A percentile compares a stretch with the other conserved stretches of the same genome.
Conservation (phyloP, 768 basidiomycete species). For the Mycena olivaceomarginata region DNA sequence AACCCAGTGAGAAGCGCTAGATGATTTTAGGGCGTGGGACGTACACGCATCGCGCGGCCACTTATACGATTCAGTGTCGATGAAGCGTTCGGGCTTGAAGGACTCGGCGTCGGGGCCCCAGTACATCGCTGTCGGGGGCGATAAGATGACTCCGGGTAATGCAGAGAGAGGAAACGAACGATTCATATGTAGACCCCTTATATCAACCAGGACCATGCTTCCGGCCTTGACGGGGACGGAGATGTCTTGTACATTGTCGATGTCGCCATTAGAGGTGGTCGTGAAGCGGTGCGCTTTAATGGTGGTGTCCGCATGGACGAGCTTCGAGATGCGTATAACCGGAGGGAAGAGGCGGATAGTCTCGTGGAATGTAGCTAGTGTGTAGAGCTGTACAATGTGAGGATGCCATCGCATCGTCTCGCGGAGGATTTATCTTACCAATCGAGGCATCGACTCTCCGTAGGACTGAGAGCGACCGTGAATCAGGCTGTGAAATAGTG, state of each 20-base stretch:
- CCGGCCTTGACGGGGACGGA: conserved; percentile 61
- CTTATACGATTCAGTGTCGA: conserved; percentile 68
- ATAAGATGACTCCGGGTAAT: too few species aligned
- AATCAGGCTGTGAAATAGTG: background rate
- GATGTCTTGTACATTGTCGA: conserved; percentile 44
- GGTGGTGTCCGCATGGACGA: conserved; percentile 57
- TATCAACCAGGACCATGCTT: conserved; percentile 62
- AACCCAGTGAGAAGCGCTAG: background rate
- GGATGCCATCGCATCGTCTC: background rate
- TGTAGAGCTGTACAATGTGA: conserved; percentile 60
- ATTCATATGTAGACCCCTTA: conserved; percentile 66
- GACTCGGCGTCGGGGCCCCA: conserved; percentile 68
- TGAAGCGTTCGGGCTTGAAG: conserved; percentile 71
- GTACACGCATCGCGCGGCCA: conserved; percentile 73
- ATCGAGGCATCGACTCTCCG: conserved; percentile 59
- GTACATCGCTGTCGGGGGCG: conserved; percentile 58
- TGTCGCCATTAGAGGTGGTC: conserved; percentile 47
- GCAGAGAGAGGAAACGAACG: conserved; percentile 54
- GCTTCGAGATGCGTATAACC: conserved; percentile 58
- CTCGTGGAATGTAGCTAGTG: conserved; percentile 65
- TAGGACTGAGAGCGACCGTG: conserved; percentile 56
- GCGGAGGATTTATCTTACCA: conserved; percentile 51
- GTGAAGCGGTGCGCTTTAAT: conserved; percentile 59
- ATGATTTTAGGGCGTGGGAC: conserved; percentile 24
- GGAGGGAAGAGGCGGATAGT: conserved; percentile 65